Conservation (phyloP, 2,329 filamentous ascomycete genomes). For the Dothidotthia symphoricarpi region DNA sequence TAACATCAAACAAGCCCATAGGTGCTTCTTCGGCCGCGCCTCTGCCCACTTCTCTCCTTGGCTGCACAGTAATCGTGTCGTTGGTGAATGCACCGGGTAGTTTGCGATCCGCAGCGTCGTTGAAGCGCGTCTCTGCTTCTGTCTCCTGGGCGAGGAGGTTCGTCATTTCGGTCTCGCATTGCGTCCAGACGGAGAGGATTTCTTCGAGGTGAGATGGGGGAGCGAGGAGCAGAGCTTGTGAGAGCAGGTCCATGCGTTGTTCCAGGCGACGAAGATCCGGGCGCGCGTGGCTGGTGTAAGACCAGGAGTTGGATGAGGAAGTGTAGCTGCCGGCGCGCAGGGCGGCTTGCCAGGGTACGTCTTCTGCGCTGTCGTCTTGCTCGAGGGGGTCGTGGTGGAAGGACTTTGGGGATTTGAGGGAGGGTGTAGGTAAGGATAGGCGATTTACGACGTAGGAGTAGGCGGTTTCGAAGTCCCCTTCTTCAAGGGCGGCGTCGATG, state of each 20-base stretch:
- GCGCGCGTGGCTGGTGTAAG: conserved; percentile 48
- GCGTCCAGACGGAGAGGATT: conserved; percentile 70
- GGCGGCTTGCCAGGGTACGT: conserved; percentile 76
- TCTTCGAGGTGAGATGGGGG: conserved; percentile 69
- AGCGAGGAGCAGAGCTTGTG: conserved; percentile 71
- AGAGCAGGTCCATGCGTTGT: conserved; percentile 77
- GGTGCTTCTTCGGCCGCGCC: conserved; percentile 50
- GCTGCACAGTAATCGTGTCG: conserved; percentile 36
- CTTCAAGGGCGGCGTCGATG: conserved; percentile 70
- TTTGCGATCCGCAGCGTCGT: conserved; percentile 61
- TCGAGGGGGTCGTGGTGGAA: conserved; percentile 22
- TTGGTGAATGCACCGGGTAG: conserved; percentile 50
- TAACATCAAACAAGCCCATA: conserved; percentile 55
- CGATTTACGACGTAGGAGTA: conserved; percentile 79
- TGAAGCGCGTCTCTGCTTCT: conserved; percentile 68
- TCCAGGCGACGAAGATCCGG: conserved; percentile 67
- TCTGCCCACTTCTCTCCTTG: conserved; percentile 43
- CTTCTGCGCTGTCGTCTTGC: conserved; percentile 49
- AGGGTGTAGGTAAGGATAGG: conserved; percentile 47
- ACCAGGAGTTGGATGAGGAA: conserved; percentile 40
- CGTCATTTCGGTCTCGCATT: conserved; percentile 75
- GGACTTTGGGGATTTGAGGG: conserved; percentile 25
- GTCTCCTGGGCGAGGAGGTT: conserved; percentile 65
- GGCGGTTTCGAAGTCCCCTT: conserved; percentile 81
- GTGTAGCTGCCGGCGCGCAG: conserved; percentile 75